Evolutionary conservation across 352 stramenopile genomes (phyloP).

Genomic region (Pythium utonaiense): DNA sequence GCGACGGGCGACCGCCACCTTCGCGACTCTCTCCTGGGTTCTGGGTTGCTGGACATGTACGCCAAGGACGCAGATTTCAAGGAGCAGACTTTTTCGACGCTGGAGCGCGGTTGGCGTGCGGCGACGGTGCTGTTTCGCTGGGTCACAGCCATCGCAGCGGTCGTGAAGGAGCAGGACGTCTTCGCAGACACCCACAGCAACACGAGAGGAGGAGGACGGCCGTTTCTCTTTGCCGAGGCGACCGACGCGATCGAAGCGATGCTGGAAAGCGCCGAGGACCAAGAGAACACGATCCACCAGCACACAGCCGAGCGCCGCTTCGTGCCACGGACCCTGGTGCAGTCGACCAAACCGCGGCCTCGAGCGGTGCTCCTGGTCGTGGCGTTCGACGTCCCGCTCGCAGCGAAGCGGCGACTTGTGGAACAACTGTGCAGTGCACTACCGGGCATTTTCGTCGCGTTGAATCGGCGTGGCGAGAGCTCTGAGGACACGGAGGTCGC

Average conservation of each 20-base stretch:
- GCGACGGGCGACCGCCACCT: constrained; percentile 36
- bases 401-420: constrained; percentile 35
- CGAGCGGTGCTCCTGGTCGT: constrained; percentile 69
- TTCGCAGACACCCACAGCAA: constrained; percentile 18
- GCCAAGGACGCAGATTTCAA: constrained; percentile 45
- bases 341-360: constrained; percentile 33
- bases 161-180: constrained; percentile 41
- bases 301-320: constrained; percentile 51
- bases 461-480: constrained; percentile 35
- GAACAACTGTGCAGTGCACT: constrained; percentile 39
- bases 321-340: constrained; percentile 44
- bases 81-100: constrained; percentile 38
- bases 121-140: constrained; percentile 57
- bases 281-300: constrained; percentile 29
- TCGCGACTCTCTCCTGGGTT: constrained; percentile 32
- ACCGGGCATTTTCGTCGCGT: constrained; percentile 66
- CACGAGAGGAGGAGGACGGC: constrained; percentile 4
- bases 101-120: constrained; percentile 46
- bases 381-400: constrained; percentile 55
- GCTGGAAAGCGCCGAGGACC: constrained; percentile 33
- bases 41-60: constrained; percentile 43
- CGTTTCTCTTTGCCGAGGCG: constrained; percentile 36
- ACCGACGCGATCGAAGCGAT: constrained; percentile 36
- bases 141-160: constrained; percentile 39
- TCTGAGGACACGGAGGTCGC: neutral